phyloP scores from a whole-genome alignment of 2,329 filamentous ascomycete species.

The Aspergillus transmontanensis region DNA sequence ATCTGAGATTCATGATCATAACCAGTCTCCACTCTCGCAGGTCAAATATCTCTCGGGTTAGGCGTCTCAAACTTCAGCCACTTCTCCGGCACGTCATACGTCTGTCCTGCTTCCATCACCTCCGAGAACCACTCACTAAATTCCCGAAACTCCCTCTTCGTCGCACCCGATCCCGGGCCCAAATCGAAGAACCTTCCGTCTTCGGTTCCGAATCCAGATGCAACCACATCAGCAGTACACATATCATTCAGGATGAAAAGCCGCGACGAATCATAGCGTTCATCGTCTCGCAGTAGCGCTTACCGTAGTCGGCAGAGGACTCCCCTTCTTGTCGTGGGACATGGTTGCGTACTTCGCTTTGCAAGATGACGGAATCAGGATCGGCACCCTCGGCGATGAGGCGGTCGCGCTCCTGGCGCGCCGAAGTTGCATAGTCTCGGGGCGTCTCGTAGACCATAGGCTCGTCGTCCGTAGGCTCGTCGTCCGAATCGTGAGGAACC shows the following conservation, averaged over 20 bases:
- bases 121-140: neutral
- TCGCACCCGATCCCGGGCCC: neutral
- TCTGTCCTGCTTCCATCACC: neutral
- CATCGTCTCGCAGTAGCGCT: neutral
- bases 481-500: neutral
- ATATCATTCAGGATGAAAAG: neutral
- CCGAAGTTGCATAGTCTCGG: neutral
- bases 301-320: neutral
- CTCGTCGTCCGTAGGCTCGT: neutral
- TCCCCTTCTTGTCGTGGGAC: neutral
- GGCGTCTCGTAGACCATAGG: neutral
- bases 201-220: neutral
- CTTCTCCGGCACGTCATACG: neutral
- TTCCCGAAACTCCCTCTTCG: neutral
- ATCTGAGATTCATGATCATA: neutral
- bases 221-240: neutral
- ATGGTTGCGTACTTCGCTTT: neutral
- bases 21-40: rapidly evolving
- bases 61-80: neutral
- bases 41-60: neutral
- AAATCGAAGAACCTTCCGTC: neutral
- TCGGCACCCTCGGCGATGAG: neutral
- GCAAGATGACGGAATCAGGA: neutral
- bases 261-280: neutral
- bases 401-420: neutral